Evolutionary conservation across 2,329 filamentous ascomycete genomes (phyloP).

Genomic region (Colletotrichum noveboracense): DNA sequence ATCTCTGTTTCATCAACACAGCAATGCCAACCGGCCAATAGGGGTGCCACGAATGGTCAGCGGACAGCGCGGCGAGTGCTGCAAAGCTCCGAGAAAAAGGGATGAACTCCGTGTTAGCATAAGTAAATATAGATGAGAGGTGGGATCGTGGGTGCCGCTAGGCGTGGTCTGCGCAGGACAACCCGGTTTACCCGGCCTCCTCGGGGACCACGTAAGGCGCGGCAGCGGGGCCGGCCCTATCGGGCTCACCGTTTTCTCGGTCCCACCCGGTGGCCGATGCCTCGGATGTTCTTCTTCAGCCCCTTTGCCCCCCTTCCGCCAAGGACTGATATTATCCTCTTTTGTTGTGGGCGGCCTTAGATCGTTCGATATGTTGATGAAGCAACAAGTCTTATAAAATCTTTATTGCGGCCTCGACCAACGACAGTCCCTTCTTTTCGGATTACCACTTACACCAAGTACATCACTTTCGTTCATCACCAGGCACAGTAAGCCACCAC

Average conservation of each 20-base stretch:
- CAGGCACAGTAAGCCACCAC: not conserved
- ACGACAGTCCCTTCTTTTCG: not conserved
- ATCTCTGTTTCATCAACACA: not conserved
- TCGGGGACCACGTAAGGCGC: not conserved
- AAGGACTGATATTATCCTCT: not conserved
- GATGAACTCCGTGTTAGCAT: not conserved
- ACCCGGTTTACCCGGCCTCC: not conserved
- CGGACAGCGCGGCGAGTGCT: not conserved
- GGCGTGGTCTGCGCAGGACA: not conserved
- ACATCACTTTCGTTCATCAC: not conserved
- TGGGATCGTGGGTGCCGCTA: not conserved
- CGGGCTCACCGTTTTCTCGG: not conserved
- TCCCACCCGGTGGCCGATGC: not conserved
- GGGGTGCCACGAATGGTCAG: not conserved
- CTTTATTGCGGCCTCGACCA: not conserved
- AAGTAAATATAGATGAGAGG: not conserved
- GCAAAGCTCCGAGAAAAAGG: not conserved
- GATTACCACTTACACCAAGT: not conserved
- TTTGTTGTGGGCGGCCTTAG: not conserved
- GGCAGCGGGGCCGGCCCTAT: not conserved
- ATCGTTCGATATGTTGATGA: not conserved
- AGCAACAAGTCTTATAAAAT: not conserved
- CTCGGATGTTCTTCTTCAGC: not conserved
- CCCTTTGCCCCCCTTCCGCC: not conserved
- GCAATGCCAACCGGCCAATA: not conserved